Evolutionary conservation across 768 basidiomycete genomes (phyloP).

Genomic region (Tricholoma hemisulphureum): DNA sequence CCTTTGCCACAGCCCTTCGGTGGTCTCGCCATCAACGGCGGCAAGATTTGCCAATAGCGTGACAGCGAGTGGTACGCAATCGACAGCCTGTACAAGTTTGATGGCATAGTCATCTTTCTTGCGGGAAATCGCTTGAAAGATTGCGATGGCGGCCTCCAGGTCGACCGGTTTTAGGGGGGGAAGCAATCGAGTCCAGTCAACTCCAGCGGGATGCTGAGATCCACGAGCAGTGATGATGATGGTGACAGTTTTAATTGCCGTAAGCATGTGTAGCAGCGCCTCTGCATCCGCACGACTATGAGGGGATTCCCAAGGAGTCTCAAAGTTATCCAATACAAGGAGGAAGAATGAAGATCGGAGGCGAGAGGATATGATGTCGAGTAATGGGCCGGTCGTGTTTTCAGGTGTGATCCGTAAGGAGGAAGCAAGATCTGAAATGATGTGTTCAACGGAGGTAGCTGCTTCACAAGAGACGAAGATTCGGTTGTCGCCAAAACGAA

Average conservation of each 20-base stretch:
- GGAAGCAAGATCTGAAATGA: slow-evolving; percentile 21
- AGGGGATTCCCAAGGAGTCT: slow-evolving; percentile 32
- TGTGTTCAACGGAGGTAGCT: slow-evolving; percentile 20
- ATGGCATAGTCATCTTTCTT: slow-evolving; percentile 21
- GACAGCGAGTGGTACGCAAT: slow-evolving; percentile 34
- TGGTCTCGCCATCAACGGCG: slow-evolving; percentile 29
- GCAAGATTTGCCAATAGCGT: slow-evolving; percentile 32
- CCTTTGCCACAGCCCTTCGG: slow-evolving; percentile 27
- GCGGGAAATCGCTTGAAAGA: slow-evolving; percentile 25
- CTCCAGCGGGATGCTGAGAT: slow-evolving; percentile 26
- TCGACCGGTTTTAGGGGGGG: slow-evolving; percentile 28
- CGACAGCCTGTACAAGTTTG: slow-evolving; percentile 27
- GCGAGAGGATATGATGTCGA: slow-evolving; percentile 15
- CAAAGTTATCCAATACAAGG: slow-evolving; percentile 12
- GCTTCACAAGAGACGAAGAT: slow-evolving; percentile 32
- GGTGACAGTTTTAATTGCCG: slow-evolving; percentile 16
- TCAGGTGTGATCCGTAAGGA: slow-evolving; percentile 17
- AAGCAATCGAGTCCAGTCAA: slow-evolving; percentile 23
- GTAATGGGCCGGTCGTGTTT: slow-evolving; percentile 7
- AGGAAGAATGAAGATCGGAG: slow-evolving; percentile 16
- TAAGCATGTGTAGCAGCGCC: slow-evolving; percentile 20
- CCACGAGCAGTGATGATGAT: slow-evolving; percentile 32
- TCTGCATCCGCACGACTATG: slow-evolving; percentile 24
- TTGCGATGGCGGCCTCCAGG: slow-evolving; percentile 20
- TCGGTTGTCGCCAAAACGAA: slow-evolving; percentile 18